Percentiles rank a stretch among this genome's conserved stretches.
Conservation (phyloP, 2,329 filamentous ascomycete species). For the Ophiostoma tasmaniense region DNA sequence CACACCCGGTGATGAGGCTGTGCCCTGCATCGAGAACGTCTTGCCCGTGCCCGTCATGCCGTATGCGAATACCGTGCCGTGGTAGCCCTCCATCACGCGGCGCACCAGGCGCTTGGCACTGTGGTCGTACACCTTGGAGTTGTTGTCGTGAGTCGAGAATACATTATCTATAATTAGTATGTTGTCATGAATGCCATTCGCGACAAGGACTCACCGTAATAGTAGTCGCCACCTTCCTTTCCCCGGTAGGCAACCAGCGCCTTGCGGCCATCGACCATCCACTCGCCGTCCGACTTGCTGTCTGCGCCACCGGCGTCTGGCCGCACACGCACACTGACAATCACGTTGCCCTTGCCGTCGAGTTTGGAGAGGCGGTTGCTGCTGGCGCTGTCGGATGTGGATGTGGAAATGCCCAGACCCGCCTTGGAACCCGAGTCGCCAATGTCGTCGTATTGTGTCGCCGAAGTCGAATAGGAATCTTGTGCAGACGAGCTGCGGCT, state of each 20-base stretch:
- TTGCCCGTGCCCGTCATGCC: constrained; percentile 99
- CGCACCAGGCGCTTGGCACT: constrained; percentile 89
- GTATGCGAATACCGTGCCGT: constrained; percentile 96
- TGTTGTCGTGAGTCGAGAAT: constrained; percentile 88
- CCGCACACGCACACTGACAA: constrained; percentile 89
- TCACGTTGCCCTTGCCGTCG: constrained; percentile 85
- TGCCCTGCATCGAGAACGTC: constrained; percentile 99
- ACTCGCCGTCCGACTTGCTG: constrained; percentile 65
- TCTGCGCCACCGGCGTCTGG: constrained; percentile 65
- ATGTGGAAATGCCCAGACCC: constrained; percentile 23
- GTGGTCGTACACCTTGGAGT: constrained; percentile 88
- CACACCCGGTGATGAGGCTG: constrained; percentile 86
- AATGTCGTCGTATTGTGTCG: constrained; percentile 77
- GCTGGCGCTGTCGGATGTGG: constrained; percentile 15
- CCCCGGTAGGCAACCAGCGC: constrained; percentile 77
- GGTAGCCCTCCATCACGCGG: constrained; percentile 97
- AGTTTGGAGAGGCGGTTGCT: constrained; percentile 44
- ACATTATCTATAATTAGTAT: constrained; percentile 73
- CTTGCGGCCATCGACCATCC: constrained; percentile 80
- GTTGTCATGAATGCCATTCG: no score
- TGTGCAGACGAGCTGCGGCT: constrained; percentile 89
- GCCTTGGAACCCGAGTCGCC: constrained; percentile 43
- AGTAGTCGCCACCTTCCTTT: constrained; percentile 85
- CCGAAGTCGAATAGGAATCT: constrained; percentile 84
- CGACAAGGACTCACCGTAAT: constrained; percentile 60